Conservation (phyloP, 1,139 yeast genomes). For the Candida buenavistaensis region DNA sequence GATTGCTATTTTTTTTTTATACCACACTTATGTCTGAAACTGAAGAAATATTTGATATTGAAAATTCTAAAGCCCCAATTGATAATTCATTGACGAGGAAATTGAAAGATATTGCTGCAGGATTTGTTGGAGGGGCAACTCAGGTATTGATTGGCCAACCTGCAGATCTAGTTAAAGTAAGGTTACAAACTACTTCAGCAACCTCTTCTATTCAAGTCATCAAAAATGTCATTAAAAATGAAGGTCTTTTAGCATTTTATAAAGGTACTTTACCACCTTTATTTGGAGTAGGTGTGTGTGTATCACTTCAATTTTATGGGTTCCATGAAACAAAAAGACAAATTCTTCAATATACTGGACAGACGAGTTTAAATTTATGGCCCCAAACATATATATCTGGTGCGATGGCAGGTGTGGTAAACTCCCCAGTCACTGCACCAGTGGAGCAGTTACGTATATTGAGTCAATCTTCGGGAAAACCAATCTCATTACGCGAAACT, state of each 20-base stretch:
- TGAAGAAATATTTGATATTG: constrained; percentile 6
- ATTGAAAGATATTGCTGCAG: constrained; percentile 58
- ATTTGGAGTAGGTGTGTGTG: constrained; percentile 71
- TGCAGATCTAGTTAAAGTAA: constrained; percentile 65
- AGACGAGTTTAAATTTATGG: constrained; percentile 46
- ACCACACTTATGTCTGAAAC: constrained; percentile 10
- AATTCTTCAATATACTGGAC: constrained; percentile 32
- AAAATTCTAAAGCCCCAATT: constrained; percentile 17
- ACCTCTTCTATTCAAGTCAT: constrained; percentile 50
- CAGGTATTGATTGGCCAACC: constrained; percentile 79
- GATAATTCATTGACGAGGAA: constrained; percentile 58
- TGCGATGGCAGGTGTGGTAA: constrained; percentile 75
- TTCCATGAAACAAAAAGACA: constrained; percentile 76
- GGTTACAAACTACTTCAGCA: constrained; percentile 54
- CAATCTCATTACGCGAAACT: constrained; percentile 43
- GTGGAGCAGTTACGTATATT: constrained; percentile 76
- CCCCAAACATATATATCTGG: constrained; percentile 73
- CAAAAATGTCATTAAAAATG: constrained; percentile 54
- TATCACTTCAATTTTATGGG: constrained; percentile 72
- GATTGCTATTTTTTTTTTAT: no score
- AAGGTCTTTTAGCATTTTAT: constrained; percentile 65
- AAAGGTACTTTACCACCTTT: constrained; percentile 49
- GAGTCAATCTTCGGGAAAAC: constrained; percentile 52
- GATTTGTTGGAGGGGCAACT: constrained; percentile 56
- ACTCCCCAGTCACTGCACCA: constrained; percentile 70